Percentiles rank a stretch among this genome's conserved stretches.
These are phyloP conservation scores for Mycosphaerella arachidis DNA, from an alignment of 2,329 filamentous ascomycete species.

Conservation along the genomic window DNA sequence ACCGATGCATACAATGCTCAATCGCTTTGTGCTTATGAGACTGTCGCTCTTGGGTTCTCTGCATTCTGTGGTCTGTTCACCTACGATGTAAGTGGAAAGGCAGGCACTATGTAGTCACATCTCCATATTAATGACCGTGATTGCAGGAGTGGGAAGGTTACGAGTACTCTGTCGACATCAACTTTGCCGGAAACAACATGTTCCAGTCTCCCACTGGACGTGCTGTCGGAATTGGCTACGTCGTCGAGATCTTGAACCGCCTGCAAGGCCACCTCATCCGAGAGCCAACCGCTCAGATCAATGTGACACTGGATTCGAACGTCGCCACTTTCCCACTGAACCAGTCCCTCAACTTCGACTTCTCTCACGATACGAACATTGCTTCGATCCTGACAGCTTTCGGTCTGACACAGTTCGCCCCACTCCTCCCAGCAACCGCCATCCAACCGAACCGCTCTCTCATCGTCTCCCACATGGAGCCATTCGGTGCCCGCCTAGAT, in stretches of 20 bases:
- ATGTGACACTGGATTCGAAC: slow-evolving; percentile 66
- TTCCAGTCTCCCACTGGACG: slow-evolving; percentile 64
- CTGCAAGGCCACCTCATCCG: slow-evolving; percentile 57
- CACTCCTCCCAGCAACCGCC: slow-evolving; percentile 52
- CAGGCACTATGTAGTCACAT: not conserved
- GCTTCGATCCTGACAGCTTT: slow-evolving; percentile 64
- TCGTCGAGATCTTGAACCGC: slow-evolving; percentile 67
- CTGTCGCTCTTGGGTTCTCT: slow-evolving; percentile 70
- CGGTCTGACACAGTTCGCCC: slow-evolving; percentile 64
- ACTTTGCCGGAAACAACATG: slow-evolving; percentile 55
- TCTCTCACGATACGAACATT: slow-evolving; percentile 64
- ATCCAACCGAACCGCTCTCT: slow-evolving; percentile 57
- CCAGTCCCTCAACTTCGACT: slow-evolving; percentile 71
- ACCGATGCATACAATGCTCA: slow-evolving; percentile 64
- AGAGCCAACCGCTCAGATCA: slow-evolving; percentile 45
- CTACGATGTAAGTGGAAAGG: slow-evolving; percentile 42
- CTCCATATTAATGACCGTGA: not conserved
- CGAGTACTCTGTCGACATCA: slow-evolving; percentile 65
- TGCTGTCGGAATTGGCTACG: slow-evolving; percentile 68
- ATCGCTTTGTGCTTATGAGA: slow-evolving; percentile 72
- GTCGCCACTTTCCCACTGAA: slow-evolving; percentile 66
- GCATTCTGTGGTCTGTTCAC: slow-evolving; percentile 71
- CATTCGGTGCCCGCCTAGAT: slow-evolving; percentile 67
- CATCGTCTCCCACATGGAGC: slow-evolving; percentile 63
- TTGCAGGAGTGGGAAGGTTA: slow-evolving; percentile 39